Conservation (phyloP, 805 yeast genomes). For the Metschnikowia dekortorum region DNA sequence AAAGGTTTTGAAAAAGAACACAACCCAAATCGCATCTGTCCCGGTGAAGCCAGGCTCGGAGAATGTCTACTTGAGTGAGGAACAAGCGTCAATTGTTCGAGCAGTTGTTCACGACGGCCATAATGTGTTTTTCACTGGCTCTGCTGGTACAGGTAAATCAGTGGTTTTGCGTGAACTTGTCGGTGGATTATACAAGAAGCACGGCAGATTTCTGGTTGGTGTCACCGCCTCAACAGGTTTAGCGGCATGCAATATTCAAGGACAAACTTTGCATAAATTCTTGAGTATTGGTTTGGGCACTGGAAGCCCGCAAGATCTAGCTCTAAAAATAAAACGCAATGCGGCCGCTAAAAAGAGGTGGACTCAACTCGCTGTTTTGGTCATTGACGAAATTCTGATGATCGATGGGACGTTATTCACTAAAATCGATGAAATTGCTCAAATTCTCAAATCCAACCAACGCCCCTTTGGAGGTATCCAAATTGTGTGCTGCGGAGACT, state of each 20-base stretch:
- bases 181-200: constrained; percentile 42
- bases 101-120: constrained; percentile 52
- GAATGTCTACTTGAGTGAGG: constrained; percentile 25
- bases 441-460: constrained; percentile 37
- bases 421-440: constrained; percentile 59
- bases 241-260: constrained; percentile 80
- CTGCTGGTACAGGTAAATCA: constrained; percentile 98
- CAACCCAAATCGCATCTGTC: background rate
- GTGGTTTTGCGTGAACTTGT: constrained; percentile 68
- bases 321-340: constrained; percentile 51
- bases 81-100: constrained; percentile 46
- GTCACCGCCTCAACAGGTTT: constrained; percentile 84
- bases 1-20: constrained; percentile 17
- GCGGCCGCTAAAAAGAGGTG: constrained; percentile 50
- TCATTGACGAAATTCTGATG: constrained; percentile 81
- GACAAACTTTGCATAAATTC: constrained; percentile 70
- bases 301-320: constrained; percentile 43
- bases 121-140: constrained; percentile 88
- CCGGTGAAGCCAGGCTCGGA: constrained; percentile 4
- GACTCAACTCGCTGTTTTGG: constrained; percentile 52
- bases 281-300: constrained; percentile 74
- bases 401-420: constrained; percentile 65
- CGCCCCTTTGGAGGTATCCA: constrained; percentile 81
- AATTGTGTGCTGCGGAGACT: constrained; percentile 72
- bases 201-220: constrained; percentile 48